Evolutionary conservation across 2,329 filamentous ascomycete genomes (phyloP), one percentile per base, ranked within the genome.

Genomic region (Penicillium sumatraense): DNA sequence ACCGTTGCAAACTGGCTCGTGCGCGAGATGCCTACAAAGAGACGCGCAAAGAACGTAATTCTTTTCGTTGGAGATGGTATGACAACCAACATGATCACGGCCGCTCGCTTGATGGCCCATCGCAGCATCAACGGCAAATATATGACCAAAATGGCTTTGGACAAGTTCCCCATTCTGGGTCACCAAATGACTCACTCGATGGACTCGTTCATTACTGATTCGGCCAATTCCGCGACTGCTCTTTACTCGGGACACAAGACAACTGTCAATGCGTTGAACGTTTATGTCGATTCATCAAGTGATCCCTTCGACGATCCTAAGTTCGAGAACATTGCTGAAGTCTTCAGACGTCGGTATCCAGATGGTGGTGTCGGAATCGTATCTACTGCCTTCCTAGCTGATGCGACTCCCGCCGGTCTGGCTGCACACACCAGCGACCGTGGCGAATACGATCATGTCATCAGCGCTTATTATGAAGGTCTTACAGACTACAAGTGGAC

Each of bases 131-230:
- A 96, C 68, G 91, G 91, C 64, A 90, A 89, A 72, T 96, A 93
- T 73, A 87, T 91, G 78, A 86, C 83, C 54, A 83, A 81, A 53
- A 83, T 96, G 82, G 82, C 86, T 68, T 81, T 96, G 79, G 91
- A 96, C 77, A 83, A 91, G 68, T 95, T 95, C 75, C 90, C 91
- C 2, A 84, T 93, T n/a, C 71, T 93, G 10, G 91, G 91, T 18
- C 91, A 96, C 72, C 90, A 93, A 76, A 93, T 95, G 87, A 93
- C 90, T 10, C 90, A 93, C 75, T 93, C 89, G 1, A 85, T 95
- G 68, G 90, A 93, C 76, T 86, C 81, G 47, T 93, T 90, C 80
- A 93, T 95, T 70, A 95, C 90, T 33, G 90, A 95, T 73, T 91
- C 88, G 57, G 91, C 91, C 75, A 95, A 95, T 77, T 91, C 88